These are phyloP conservation scores for Phytophthora ohioensis DNA, from an alignment of 352 stramenopile species.

Conservation along the genomic window DNA sequence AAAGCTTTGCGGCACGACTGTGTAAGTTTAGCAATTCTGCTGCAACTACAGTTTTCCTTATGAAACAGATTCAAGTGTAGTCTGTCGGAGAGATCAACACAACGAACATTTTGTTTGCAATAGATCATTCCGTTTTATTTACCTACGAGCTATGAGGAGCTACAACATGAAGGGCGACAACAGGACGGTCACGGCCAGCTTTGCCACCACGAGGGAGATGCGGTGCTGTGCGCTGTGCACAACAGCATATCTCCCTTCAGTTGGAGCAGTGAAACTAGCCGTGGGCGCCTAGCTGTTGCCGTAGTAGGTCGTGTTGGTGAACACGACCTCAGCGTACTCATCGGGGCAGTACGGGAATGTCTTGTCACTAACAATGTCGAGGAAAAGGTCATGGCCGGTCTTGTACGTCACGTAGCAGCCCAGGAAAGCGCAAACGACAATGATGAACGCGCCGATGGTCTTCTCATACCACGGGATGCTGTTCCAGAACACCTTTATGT, in stretches of 20 bases:
- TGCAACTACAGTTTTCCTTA: neutral
- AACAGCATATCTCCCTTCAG: constrained; percentile 23
- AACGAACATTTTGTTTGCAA: constrained; percentile 24
- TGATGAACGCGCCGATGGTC: constrained; percentile 33
- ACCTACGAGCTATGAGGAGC: constrained; percentile 30
- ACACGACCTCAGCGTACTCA: constrained; percentile 49
- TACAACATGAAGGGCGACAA: constrained; percentile 26
- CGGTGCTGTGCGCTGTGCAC: constrained; percentile 17
- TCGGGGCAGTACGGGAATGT: constrained; percentile 64
- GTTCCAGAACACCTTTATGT: constrained; percentile 67
- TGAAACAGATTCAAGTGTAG: neutral
- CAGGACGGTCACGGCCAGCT: constrained; percentile 30
- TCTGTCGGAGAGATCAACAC: neutral
- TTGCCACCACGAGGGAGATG: constrained; percentile 19
- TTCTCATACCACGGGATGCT: constrained; percentile 50
- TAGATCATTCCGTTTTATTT: constrained; percentile 49
- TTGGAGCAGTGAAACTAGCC: constrained; percentile 12
- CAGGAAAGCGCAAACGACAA: constrained; percentile 41
- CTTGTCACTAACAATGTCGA: constrained; percentile 32
- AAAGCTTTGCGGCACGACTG: constrained; percentile 61
- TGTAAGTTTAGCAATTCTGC: constrained; percentile 17
- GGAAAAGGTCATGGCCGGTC: constrained; percentile 43
- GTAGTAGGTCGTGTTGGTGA: constrained; percentile 60
- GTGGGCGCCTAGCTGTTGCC: constrained; percentile 39
- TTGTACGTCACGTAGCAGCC: constrained; percentile 54